Conservation (phyloP, 1,284 basidiomycete genomes). For the Leccinum solheimii region DNA sequence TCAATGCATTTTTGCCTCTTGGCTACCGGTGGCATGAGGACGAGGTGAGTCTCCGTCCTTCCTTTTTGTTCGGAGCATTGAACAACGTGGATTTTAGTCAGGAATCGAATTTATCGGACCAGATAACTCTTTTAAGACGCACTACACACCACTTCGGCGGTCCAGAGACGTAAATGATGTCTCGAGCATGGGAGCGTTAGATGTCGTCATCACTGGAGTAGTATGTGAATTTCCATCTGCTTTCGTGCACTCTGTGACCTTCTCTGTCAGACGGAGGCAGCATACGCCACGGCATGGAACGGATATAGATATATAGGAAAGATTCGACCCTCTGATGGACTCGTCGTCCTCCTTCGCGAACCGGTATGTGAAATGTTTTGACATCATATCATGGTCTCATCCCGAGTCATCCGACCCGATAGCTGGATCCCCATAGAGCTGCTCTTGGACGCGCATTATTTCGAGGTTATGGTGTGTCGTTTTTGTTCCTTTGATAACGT, state of each 20-base stretch:
- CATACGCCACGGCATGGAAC: constrained; percentile 50
- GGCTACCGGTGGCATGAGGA: constrained; percentile 37
- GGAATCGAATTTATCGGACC: constrained; percentile 44
- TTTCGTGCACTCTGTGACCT: constrained; percentile 12
- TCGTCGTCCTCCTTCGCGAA: constrained; percentile 40
- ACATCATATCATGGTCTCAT: not conserved
- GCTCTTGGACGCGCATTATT: constrained; percentile 42
- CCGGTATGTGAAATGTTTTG: constrained; percentile 37
- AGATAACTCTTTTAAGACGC: constrained; percentile 36
- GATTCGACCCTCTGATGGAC: constrained; percentile 35
- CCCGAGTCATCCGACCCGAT: not conserved
- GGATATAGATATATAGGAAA: constrained; percentile 37
- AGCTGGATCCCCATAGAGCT: constrained; percentile 32
- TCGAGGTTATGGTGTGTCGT: constrained; percentile 46
- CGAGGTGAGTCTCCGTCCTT: constrained; percentile 32
- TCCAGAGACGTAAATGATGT: constrained; percentile 15
- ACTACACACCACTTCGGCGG: constrained; percentile 33
- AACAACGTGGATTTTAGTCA: constrained; percentile 31
- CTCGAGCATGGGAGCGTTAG: constrained; percentile 26
- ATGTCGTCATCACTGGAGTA: constrained; percentile 53
- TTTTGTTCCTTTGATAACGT: not conserved
- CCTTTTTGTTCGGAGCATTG: not conserved
- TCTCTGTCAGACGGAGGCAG: constrained; percentile 43
- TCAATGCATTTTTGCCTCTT: constrained; percentile 49
- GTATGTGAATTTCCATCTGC: constrained; percentile 34